Evolutionary conservation across 306 rosid species (phyloP).

Genomic region (Hippophae gyantsensis): DNA sequence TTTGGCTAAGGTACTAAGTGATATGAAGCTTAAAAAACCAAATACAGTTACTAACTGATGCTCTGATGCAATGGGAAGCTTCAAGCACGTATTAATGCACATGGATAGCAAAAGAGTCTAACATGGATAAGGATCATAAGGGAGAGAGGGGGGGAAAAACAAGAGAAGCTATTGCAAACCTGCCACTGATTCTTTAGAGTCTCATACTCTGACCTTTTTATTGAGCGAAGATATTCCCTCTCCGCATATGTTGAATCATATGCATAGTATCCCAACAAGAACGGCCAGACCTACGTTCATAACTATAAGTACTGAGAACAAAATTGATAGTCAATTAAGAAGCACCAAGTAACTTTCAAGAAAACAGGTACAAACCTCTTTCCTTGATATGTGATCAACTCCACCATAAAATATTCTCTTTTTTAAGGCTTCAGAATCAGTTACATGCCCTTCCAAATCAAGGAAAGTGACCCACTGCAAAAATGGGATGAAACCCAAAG

Average conservation of each 20-base stretch:
- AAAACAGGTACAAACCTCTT: constrained; percentile 48
- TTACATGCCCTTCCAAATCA: constrained; percentile 87
- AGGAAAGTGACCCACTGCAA: constrained; percentile 72
- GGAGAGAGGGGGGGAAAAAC: neutral
- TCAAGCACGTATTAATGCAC: neutral
- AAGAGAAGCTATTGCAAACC: constrained; percentile 40
- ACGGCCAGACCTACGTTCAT: constrained; percentile 66
- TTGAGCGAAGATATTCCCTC: constrained; percentile 62
- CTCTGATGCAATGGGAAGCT: neutral
- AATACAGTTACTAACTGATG: neutral
- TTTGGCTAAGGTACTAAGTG: no score
- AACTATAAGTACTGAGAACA: constrained; percentile 14
- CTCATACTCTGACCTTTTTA: constrained; percentile 69
- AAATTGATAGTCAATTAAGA: no score
- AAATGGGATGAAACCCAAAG: constrained; percentile 8
- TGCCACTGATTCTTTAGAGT: constrained; percentile 92
- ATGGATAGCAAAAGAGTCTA: neutral
- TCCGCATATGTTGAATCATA: constrained; percentile 92
- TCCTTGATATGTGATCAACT: constrained; percentile 66
- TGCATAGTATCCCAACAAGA: constrained; percentile 74
- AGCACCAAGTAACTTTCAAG: neutral
- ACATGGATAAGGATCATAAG: neutral
- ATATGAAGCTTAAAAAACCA: no score
- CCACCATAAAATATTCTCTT: constrained; percentile 96
- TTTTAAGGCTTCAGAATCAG: constrained; percentile 62